These are phyloP conservation scores for Paecilomyces formosus DNA, from an alignment of 2,329 filamentous ascomycete species.

Conservation along the genomic window DNA sequence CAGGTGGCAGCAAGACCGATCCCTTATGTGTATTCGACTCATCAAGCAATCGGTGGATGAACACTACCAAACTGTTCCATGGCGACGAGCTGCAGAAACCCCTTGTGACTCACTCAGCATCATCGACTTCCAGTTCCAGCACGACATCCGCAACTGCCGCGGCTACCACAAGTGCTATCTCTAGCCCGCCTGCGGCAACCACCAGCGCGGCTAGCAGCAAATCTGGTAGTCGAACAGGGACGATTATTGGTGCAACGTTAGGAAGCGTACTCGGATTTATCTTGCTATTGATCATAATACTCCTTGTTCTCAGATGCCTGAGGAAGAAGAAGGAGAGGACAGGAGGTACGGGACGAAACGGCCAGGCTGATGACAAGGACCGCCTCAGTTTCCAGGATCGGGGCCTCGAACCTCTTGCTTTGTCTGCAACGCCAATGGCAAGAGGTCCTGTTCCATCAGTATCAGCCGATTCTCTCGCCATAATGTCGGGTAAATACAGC, in stretches of 20 bases:
- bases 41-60: slow-evolving; percentile 67
- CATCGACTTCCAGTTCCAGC: slow-evolving; percentile 20
- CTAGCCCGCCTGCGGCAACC: slow-evolving; percentile 20
- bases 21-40: slow-evolving; percentile 72
- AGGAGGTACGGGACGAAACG: slow-evolving; percentile 40
- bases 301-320: slow-evolving; percentile 59
- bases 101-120: slow-evolving; percentile 10
- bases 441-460: slow-evolving; percentile 33
- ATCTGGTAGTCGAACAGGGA: slow-evolving; percentile 28
- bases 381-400: slow-evolving; percentile 38
- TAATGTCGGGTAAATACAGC: slow-evolving; percentile 31
- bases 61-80: slow-evolving; percentile 58
- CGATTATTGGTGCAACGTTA: slow-evolving; percentile 73
- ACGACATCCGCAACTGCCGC: slow-evolving; percentile 5
- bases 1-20: slow-evolving; percentile 63
- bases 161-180: slow-evolving; percentile 20
- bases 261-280: slow-evolving; percentile 73
- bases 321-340: slow-evolving; percentile 46
- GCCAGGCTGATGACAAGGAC: slow-evolving; percentile 51
- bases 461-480: slow-evolving; percentile 32
- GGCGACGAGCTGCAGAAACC: slow-evolving; percentile 37
- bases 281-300: slow-evolving; percentile 60
- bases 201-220: slow-evolving; percentile 18
- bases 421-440: slow-evolving; percentile 38
- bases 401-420: slow-evolving; percentile 36